These are phyloP conservation scores for Daldinia decipiens DNA, from an alignment of 495 filamentous ascomycete species.

Conservation along the genomic window DNA sequence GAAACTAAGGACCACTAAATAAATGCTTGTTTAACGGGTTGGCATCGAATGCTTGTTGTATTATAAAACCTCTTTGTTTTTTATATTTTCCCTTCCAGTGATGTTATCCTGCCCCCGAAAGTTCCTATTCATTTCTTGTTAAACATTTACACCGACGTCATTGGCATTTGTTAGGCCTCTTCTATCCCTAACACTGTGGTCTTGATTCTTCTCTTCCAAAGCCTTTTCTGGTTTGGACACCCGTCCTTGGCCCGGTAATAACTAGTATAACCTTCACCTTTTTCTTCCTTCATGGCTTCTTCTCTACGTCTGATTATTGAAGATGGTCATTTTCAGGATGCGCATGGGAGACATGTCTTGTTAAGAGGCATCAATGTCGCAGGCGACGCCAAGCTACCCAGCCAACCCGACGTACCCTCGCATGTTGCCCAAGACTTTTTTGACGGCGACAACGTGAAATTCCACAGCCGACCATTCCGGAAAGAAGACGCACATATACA, in stretches of 20 bases:
- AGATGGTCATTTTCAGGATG: slow-evolving; percentile 78
- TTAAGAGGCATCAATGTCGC: slow-evolving; percentile 73
- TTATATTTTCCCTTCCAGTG: neutral
- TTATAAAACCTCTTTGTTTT: slow-evolving; percentile 16
- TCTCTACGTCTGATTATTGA: slow-evolving; percentile 76
- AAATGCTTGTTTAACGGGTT: slow-evolving; percentile 2
- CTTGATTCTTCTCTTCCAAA: neutral
- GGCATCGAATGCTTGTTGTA: neutral
- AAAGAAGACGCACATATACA: slow-evolving; percentile 85
- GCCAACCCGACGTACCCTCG: slow-evolving; percentile 80
- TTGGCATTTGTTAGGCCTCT: slow-evolving; percentile 17
- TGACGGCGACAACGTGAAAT: slow-evolving; percentile 91
- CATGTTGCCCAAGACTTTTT: slow-evolving; percentile 84
- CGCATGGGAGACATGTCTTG: slow-evolving; percentile 64
- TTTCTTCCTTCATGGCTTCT: slow-evolving; percentile 52
- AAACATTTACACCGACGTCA: slow-evolving; percentile 28
- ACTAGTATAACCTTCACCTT: neutral
- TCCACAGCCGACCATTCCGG: slow-evolving; percentile 84
- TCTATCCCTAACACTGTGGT: neutral
- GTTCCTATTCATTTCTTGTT: slow-evolving; percentile 20
- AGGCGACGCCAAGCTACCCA: slow-evolving; percentile 74
- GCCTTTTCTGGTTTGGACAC: neutral
- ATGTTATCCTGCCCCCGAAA: neutral
- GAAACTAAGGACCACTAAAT: neutral
- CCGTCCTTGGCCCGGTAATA: neutral